Evolutionary conservation across 2,329 filamentous ascomycete species (phyloP).

Genomic region (Diplodia seriata): DNA sequence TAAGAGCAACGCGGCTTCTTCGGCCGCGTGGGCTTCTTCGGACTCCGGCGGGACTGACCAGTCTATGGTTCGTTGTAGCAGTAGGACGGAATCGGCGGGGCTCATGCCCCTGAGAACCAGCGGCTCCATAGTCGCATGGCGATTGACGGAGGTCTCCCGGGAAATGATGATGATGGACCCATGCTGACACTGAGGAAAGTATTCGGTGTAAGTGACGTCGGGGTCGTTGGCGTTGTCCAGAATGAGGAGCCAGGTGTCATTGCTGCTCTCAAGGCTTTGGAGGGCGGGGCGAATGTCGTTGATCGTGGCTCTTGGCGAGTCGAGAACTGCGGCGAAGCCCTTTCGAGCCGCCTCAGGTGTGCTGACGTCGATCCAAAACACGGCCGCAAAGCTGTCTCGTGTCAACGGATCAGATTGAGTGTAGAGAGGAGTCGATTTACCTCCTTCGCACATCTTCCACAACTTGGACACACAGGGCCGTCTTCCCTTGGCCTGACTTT

Average conservation of each 20-base stretch:
- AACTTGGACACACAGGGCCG: not conserved
- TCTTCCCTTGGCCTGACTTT: not conserved
- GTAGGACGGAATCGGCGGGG: not conserved
- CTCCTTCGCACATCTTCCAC: not conserved
- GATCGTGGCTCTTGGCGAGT: not conserved
- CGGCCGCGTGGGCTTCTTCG: not conserved
- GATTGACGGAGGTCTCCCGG: not conserved
- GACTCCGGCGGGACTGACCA: not conserved
- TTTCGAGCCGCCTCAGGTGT: not conserved
- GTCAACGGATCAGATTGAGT: not conserved
- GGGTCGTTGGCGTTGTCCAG: not conserved
- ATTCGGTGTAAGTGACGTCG: not conserved
- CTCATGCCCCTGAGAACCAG: not conserved
- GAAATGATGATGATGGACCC: not conserved
- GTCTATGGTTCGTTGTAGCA: not conserved
- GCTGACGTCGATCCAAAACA: not conserved
- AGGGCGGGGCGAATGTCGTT: not conserved
- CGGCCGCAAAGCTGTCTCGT: not conserved
- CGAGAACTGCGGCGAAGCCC: not conserved
- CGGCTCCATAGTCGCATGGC: not conserved
- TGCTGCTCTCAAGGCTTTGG: not conserved
- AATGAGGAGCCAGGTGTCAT: not conserved
- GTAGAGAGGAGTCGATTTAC: not conserved
- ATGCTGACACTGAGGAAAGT: not conserved
- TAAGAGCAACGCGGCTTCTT: not conserved